Conservation (phyloP, 2,329 filamentous ascomycete genomes). For the Taxawa tesnikishii region DNA sequence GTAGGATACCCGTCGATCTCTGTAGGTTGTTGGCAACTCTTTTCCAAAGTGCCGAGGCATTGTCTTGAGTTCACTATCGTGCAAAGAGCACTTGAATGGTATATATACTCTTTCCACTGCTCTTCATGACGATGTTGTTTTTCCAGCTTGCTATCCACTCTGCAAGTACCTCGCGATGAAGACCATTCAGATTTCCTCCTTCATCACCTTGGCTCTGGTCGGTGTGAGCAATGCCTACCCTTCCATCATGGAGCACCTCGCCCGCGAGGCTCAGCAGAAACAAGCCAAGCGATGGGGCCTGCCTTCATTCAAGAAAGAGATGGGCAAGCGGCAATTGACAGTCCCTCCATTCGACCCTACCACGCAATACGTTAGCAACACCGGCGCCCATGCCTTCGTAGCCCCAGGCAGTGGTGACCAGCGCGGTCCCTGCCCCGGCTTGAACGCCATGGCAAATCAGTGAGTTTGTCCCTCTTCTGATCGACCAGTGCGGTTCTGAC, state of each 20-base stretch:
- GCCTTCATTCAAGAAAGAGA: constrained; percentile 1
- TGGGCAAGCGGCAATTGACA: too few species aligned
- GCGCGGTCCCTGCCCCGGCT: constrained; percentile 20
- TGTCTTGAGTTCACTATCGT: too few species aligned
- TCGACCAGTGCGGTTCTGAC: constrained; percentile 12
- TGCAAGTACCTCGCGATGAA: constrained; percentile 9
- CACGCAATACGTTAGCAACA: constrained; percentile 16
- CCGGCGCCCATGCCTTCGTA: constrained; percentile 15
- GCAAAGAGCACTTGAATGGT: too few species aligned
- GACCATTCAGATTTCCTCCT: constrained; percentile 8
- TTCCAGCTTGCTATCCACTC: background rate
- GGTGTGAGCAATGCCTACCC: constrained; percentile 10
- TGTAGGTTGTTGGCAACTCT: too few species aligned
- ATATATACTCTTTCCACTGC: background rate
- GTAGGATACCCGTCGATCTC: too few species aligned
- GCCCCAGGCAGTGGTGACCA: constrained; percentile 16
- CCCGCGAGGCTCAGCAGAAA: constrained; percentile 2
- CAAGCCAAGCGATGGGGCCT: constrained; percentile 1
- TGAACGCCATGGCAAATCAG: constrained; percentile 22
- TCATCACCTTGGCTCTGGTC: constrained; percentile 7
- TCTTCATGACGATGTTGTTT: background rate
- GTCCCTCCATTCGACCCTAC: constrained; percentile 19
- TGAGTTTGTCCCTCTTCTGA: constrained; percentile 6
- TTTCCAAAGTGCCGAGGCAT: too few species aligned
- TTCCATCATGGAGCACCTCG: constrained; percentile 10